Evolutionary conservation across 164 flowering plant species (phyloP).

Genomic region (Litsea cubeba): DNA sequence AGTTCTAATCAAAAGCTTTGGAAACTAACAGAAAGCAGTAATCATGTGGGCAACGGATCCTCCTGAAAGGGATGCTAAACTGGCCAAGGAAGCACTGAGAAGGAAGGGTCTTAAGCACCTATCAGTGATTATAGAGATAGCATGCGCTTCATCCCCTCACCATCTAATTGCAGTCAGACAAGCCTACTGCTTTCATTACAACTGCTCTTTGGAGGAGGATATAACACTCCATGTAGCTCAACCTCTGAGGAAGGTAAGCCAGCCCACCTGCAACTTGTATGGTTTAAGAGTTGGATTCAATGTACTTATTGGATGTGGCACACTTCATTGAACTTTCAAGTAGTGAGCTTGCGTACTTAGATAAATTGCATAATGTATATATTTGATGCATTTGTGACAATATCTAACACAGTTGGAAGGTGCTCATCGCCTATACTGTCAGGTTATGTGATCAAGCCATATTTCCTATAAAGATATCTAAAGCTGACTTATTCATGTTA

Average conservation of each 20-base stretch:
- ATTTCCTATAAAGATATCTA: no score
- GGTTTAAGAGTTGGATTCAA: no score
- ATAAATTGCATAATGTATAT: no score
- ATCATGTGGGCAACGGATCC: conserved; percentile 69
- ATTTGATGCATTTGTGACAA: no score
- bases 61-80: conserved; percentile 69
- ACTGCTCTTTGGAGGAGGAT: conserved; percentile 74
- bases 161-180: conserved; percentile 66
- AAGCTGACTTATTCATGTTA: no score
- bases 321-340: no score
- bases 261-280: neutral
- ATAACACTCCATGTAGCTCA: conserved; percentile 27
- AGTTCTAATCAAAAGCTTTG: neutral
- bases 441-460: no score
- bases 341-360: no score
- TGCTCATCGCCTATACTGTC: no score
- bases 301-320: no score
- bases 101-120: conserved; percentile 26
- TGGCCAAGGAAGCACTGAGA: conserved; percentile 52
- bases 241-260: neutral
- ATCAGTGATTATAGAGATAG: conserved; percentile 55
- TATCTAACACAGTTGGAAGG: no score
- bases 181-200: conserved; percentile 50
- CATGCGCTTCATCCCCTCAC: conserved; percentile 62
- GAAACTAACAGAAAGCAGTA: conserved; percentile 58